Evolutionary conservation across 768 basidiomycete species (phyloP).

Genomic region (Mrakia hoshinonis): DNA sequence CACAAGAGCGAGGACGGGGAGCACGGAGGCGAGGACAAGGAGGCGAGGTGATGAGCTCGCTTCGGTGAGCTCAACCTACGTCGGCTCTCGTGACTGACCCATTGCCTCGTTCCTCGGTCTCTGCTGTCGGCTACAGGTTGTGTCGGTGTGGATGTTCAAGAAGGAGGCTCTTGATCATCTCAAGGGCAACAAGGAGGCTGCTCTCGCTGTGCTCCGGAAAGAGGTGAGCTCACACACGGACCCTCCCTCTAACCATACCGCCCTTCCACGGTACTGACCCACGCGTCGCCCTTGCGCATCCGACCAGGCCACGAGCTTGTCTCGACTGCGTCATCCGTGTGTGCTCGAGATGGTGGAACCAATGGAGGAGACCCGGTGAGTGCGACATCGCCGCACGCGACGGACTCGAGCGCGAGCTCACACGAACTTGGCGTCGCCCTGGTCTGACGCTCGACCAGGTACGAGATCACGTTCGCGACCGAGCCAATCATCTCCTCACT

Average conservation of each 20-base stretch:
- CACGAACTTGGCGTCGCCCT: conserved; percentile 75
- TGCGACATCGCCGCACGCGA: not conserved
- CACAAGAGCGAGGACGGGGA: not conserved
- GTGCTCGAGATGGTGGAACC: conserved; percentile 97
- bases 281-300: not conserved
- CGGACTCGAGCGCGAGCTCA: not conserved
- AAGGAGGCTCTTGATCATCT: conserved; percentile 62
- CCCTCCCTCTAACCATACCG: conserved; percentile 13
- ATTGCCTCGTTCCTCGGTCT: not conserved
- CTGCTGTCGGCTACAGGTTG: conserved; percentile 36
- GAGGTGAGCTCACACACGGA: conserved; percentile 52
- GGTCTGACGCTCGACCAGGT: conserved; percentile 87
- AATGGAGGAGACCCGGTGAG: conserved; percentile 70
- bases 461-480: conserved; percentile 81
- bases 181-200: conserved; percentile 51
- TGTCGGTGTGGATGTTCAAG: conserved; percentile 87
- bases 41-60: not conserved
- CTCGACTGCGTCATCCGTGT: conserved; percentile 81
- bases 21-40: not conserved
- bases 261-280: conserved; percentile 31
- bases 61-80: not conserved
- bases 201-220: conserved; percentile 74
- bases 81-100: not conserved
- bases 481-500: conserved; percentile 80
- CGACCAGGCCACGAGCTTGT: conserved; percentile 66